Base-by-base conservation (phyloP, 306 rosid genomes). In the Medicago ruthenica region DNA sequence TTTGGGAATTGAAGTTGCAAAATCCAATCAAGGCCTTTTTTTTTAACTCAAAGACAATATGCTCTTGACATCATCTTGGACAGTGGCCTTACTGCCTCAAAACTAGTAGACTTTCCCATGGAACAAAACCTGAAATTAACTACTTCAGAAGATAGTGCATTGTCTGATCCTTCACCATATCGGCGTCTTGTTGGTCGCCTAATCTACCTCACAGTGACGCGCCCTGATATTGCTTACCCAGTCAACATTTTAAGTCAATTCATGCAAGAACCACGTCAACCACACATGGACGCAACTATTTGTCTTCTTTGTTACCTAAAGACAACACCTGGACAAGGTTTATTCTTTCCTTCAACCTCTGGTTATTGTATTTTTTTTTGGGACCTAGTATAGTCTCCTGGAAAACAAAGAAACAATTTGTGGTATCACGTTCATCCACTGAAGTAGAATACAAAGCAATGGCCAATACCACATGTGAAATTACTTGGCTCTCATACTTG, bases 171-270 rank as follows among this genome's bases (percentile, higher is more conserved):
- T 9, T 5, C 71, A 18, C 54, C 53, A 3, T 41, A 41, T 41
- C 36, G 71, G 20, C 37, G 54, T 16, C 71, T 40, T 41, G 71
- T 66, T 5, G 53, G 36, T 12, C 40, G 9, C 2, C 27, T 53
- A 3, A 53, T 53, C 8, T 53, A 53, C 8, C 24, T 53, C 11
- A 53, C 24, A 1, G 24, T 17, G 0, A 44, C 40, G 4, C 4
- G 72, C 2, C 40, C 57, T 5, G 18, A 67, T 8, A 67, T 67
- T 13, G 8, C 20, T 1, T 47, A 44, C 39, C 2, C 72, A 3
- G 40, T 67, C 55, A 68, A 45, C 2, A 68, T 68, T 13, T 68
- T 68, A 5, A 47, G 59, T 47, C 41, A 67, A 14, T 67, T 67
- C 31, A 44, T 44, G 73, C 73, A 44, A 12, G 22, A 18, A 0